phyloP scores from a whole-genome alignment of 345 rosid species.

The Zanthoxylum bungeanum region DNA sequence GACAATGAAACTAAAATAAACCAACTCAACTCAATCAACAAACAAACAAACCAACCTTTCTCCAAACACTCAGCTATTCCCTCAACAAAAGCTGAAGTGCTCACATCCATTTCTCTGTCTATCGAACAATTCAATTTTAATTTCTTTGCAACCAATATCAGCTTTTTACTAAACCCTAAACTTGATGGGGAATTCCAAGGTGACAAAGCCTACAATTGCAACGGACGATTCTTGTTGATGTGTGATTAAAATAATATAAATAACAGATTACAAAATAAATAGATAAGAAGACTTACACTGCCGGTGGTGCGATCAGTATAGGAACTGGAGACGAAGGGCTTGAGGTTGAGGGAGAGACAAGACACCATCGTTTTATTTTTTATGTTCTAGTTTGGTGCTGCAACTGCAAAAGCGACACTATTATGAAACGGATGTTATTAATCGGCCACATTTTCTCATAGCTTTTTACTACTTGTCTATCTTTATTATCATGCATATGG shows the following conservation, averaged over 20 bases:
- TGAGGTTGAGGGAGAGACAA: conserved; percentile 25
- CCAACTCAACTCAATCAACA: not conserved
- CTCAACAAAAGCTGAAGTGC: conserved; percentile 41
- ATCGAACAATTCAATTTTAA: conserved; percentile 40
- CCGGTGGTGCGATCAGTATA: conserved; percentile 20
- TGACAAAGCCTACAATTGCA: conserved; percentile 33
- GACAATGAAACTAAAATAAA: not conserved
- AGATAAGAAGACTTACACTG: not conserved
- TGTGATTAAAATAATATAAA: not conserved
- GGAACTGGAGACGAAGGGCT: conserved; percentile 23
- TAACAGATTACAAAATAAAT: not conserved
- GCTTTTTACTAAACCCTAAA: conserved; percentile 30
- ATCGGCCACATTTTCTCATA: too few species aligned
- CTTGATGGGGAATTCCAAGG: conserved; percentile 14
- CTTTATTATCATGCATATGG: too few species aligned
- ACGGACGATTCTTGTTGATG: not conserved
- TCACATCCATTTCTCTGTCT: conserved; percentile 42
- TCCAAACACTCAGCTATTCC: conserved; percentile 22
- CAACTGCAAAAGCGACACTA: not conserved
- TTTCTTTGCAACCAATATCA: conserved; percentile 20
- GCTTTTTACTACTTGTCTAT: too few species aligned
- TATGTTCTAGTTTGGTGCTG: not conserved
- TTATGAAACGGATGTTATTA: too few species aligned
- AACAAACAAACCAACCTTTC: conserved; percentile 31
- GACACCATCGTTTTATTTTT: conserved; percentile 25